A percentile compares a stretch with the other conserved stretches of the same genome.
These are phyloP conservation scores for Gymnopus androsaceus DNA, from an alignment of 1,284 basidiomycete genomes.

Conservation along the genomic window DNA sequence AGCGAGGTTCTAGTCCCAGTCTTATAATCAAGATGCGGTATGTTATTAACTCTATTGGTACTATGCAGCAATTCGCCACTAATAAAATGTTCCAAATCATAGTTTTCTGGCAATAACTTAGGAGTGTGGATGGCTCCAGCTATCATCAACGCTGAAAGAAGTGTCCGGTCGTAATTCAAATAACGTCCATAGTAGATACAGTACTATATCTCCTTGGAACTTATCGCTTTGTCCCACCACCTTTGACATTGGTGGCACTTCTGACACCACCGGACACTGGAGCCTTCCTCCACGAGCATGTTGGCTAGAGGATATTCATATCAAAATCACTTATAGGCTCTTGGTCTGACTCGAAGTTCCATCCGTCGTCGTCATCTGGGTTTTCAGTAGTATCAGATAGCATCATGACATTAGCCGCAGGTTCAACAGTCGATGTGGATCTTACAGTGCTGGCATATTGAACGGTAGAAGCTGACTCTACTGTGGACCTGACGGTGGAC, in stretches of 20 bases:
- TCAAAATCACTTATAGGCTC: neutral
- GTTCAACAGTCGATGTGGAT: neutral
- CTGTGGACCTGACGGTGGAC: neutral
- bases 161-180: too few species aligned
- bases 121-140: too few species aligned
- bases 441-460: neutral
- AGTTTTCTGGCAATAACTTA: too few species aligned
- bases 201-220: neutral
- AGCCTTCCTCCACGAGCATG: neutral
- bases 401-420: neutral
- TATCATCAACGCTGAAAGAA: too few species aligned
- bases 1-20: too few species aligned
- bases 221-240: neutral
- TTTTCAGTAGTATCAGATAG: neutral
- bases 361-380: neutral
- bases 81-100: too few species aligned
- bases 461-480: neutral
- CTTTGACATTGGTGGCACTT: too few species aligned
- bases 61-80: too few species aligned
- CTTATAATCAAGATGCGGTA: too few species aligned
- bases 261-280: neutral
- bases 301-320: neutral
- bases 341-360: slow-evolving; percentile 2
- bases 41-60: too few species aligned
- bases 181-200: too few species aligned